phyloP scores from a whole-genome alignment of 2,329 filamentous ascomycete species.

The Fusarium sterilihyphosum region DNA sequence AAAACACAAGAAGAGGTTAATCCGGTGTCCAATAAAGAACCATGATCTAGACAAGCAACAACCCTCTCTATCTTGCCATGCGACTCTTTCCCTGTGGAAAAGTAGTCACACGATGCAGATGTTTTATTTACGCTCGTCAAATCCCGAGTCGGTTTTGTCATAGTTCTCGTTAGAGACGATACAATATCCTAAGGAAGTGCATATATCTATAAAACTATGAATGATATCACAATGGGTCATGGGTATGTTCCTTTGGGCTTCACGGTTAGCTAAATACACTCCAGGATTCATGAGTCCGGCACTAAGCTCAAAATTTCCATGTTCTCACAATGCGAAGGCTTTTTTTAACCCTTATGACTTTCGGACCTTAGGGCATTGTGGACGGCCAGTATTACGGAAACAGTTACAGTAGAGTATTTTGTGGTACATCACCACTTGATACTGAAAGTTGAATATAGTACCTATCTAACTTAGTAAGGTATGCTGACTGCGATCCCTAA shows the following conservation, averaged over 20 bases:
- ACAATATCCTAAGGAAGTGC: neutral
- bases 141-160: neutral
- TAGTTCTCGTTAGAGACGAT: neutral
- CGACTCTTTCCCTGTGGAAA: neutral
- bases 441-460: neutral
- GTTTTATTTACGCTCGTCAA: neutral
- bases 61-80: too few species aligned
- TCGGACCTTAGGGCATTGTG: neutral
- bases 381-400: too few species aligned
- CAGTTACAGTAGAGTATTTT: neutral
- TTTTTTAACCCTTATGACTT: neutral
- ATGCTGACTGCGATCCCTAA: slow-evolving; percentile 53
- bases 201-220: neutral
- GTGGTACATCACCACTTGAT: neutral
- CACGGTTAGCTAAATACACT: neutral
- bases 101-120: neutral
- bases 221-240: neutral
- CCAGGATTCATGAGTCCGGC: neutral
- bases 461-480: neutral
- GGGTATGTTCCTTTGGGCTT: neutral
- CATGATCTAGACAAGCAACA: neutral
- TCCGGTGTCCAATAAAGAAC: neutral
- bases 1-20: neutral
- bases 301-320: neutral
- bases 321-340: neutral